These are phyloP conservation scores for Bothriochloa decipiens DNA, from an alignment of 176 grass and related monocot species.

Conservation along the genomic window DNA sequence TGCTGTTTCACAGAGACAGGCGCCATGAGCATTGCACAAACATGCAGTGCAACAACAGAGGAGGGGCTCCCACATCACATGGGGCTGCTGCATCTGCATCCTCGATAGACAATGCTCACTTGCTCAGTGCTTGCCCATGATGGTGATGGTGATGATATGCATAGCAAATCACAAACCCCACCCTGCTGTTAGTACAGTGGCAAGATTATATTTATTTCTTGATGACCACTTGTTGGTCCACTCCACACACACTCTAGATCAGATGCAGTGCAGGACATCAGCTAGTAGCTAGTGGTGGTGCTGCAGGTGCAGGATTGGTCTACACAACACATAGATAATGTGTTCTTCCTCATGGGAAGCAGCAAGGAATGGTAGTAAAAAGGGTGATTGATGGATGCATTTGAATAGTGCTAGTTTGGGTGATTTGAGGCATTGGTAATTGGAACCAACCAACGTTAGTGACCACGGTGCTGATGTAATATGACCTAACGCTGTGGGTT, in stretches of 20 bases:
- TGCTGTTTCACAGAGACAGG: constrained; percentile 1
- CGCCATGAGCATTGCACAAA: background rate
- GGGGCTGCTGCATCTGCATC: constrained; percentile 24
- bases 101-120: constrained; percentile 34
- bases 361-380: constrained; percentile 5
- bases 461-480: constrained; percentile 47
- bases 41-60: constrained; percentile 31
- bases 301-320: constrained; percentile 14
- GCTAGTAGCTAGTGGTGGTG: background rate
- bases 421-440: constrained; percentile 34
- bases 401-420: constrained; percentile 27
- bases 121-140: background rate
- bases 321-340: constrained; percentile 27
- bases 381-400: constrained; percentile 16
- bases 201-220: constrained; percentile 31
- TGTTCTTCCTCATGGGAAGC: constrained; percentile 46
- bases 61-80: constrained; percentile 44
- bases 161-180: constrained; percentile 27
- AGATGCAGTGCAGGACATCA: constrained; percentile 33
- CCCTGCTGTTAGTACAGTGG: constrained; percentile 25
- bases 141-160: constrained; percentile 26
- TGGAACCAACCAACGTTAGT: constrained; percentile 18
- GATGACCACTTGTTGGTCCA: constrained; percentile 43
- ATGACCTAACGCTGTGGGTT: constrained; percentile 36
- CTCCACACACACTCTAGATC: constrained; percentile 33